A percentile compares a stretch with the other conserved stretches of the same genome.
Conservation (phyloP, 257 asterid genomes). For the Fraxinus pennsylvanica region DNA sequence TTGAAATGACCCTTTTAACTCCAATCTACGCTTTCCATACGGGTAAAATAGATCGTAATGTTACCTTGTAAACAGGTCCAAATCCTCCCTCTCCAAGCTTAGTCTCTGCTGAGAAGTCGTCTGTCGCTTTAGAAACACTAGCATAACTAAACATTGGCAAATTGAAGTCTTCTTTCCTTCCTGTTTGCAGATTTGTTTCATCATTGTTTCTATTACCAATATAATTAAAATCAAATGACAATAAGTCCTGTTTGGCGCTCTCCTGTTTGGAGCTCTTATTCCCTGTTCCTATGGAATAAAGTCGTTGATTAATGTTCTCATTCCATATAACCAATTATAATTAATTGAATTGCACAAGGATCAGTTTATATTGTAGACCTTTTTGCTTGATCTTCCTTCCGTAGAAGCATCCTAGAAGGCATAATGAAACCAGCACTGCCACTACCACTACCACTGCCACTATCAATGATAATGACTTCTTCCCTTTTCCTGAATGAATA, state of each 20-base stretch:
- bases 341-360: neutral
- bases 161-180: conserved; percentile 28
- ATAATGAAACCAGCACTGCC: conserved; percentile 30
- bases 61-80: conserved; percentile 64
- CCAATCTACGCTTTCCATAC: neutral
- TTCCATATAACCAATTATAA: neutral
- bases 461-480: conserved; percentile 29
- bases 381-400: conserved; percentile 29
- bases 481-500: conserved; percentile 29
- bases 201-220: conserved; percentile 16
- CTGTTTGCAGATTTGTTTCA: conserved; percentile 17
- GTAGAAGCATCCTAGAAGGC: conserved; percentile 36
- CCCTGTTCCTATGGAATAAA: conserved; percentile 30
- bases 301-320: neutral
- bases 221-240: conserved; percentile 36
- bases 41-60: neutral
- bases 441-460: conserved; percentile 37
- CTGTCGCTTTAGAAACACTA: conserved; percentile 49
- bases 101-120: conserved; percentile 39
- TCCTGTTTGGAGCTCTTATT: conserved; percentile 31
- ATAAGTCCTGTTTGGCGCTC: conserved; percentile 37
- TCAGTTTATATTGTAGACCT: conserved; percentile 22
- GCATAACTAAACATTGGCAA: conserved; percentile 45
- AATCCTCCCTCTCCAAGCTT: conserved; percentile 65
- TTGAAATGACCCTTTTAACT: neutral